Base-by-base conservation (phyloP, 2,329 filamentous ascomycete species). In the Aspergillus fructus region DNA sequence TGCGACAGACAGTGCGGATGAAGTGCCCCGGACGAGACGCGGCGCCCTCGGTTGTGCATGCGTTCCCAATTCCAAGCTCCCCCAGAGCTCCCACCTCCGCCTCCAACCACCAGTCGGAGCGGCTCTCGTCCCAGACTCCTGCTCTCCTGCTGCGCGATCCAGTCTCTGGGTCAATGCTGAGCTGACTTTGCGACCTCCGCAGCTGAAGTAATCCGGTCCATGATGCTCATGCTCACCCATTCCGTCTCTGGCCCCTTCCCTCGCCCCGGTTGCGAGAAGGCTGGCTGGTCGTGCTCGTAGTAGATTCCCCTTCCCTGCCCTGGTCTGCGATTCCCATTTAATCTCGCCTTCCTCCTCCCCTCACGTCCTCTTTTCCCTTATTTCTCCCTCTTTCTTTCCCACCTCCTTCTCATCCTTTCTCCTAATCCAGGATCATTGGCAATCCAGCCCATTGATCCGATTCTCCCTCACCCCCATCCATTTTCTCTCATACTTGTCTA, bases 141-240 rank as follows among this genome's bases (percentile, higher is more conserved):
- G 24, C 53, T 49, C 24, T 33, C 50, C 41, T 47, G 50, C 17
- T 53, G 65, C 50, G 37, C 37, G 37, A 37, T 67, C 5, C 23
- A 79, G 49, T 46, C 53, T 49, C 39, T 49, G 45, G 49, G 52
- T 52, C 42, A 46, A 48, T 50, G 58, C 58, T 57, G 54, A 60
- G 53, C 53, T 53, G 27, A 46, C 49, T 43, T 49, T 41, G 24
- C 17, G 13, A 47, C 42, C 34, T 47, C 84, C 82, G 50, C 85
- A 84, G 68, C 85, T 79, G 61, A 84, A 81, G 49, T 78, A 79
- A 64, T 83, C 80, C 49, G 24, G 30, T 58, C 55, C 46, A 54
- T 51, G 37, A 58, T 58, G 45, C 55, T 54, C 45, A 59, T 42
- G 39, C 46, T 58, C 53, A 47, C 78, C 82, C 30, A 79, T 78